Base-by-base conservation (phyloP, 208 protist species). In the Crithidia sp. region DNA sequence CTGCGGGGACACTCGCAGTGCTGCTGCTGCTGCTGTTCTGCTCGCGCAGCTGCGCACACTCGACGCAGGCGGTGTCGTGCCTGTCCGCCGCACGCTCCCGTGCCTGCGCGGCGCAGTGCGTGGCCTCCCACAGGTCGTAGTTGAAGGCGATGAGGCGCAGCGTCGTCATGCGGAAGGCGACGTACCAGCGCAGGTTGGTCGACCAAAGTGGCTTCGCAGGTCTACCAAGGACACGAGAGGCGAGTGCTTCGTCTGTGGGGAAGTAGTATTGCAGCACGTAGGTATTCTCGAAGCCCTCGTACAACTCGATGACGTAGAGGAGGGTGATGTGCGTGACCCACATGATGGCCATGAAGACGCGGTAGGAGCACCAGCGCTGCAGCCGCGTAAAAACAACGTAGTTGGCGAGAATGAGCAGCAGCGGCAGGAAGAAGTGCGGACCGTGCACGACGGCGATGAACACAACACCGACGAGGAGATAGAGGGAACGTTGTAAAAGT, bases 141-240 rank as follows among this genome's bases (percentile, higher is more conserved):
- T 83, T 84, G 73, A 90, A 91, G 58, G 92, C 92, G 57, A 98
- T 93, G 72, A 97, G 85, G 53, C 92, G 87, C 36, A 98, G 81
- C 49, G 88, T 81, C 9, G 77, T 72, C 75, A 98, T 85, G 70
- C 95, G 96, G 36, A 81, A 92, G 10, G 81, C 68, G 28, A 88
- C 69, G 41, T 77, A 71, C 93, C 95, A 98, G 8, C 77, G 76
- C 49, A 91, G 61, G 5, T 39, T 12, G 8, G 43, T 47, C 2
- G 13, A 2, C 81, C 75, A 85, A 5, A 55, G 57, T 13, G 13
- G 9, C 37, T 41, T 41, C 5, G 0, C 56, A 14, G 36, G 12
- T 36, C 8, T n/a, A 6, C 56, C 56, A 16, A 61, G 56, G 2
- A n/a, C 54, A 13, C 45, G 45, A 0, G 45, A 14, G 9, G 45